A percentile compares a stretch with the other conserved stretches of the same genome.
phyloP scores from a whole-genome alignment of 1,284 basidiomycete genomes.

The Papiliotrema nemorosa region DNA sequence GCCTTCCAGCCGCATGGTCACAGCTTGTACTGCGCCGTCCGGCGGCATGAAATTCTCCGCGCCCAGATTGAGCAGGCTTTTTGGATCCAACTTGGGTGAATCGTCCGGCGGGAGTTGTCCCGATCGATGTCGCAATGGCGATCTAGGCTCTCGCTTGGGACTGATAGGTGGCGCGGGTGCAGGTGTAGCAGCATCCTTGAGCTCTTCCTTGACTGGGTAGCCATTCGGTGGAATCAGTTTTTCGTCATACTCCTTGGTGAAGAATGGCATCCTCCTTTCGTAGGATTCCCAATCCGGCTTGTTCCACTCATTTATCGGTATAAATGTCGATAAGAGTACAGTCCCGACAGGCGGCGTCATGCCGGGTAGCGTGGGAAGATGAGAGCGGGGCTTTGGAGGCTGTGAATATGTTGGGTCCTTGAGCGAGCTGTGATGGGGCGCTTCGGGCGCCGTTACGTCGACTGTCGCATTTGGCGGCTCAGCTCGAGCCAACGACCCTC shows the following conservation, averaged over 20 bases:
- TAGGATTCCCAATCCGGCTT: conserved; percentile 32
- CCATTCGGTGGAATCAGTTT: conserved; percentile 2
- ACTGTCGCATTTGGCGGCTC: not conserved
- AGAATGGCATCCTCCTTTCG: conserved; percentile 30
- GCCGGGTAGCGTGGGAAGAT: conserved; percentile 26
- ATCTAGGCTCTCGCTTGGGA: not conserved
- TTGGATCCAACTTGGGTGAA: not conserved
- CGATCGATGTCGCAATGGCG: not conserved
- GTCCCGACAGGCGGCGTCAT: conserved; percentile 29
- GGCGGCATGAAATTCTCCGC: conserved; percentile 28
- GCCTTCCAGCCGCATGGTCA: conserved; percentile 34
- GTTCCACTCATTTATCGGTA: conserved; percentile 27
- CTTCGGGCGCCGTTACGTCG: not conserved
- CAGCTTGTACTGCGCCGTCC: conserved; percentile 24
- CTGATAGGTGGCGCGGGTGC: not conserved
- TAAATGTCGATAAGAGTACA: conserved; percentile 33
- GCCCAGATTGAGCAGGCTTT: conserved; percentile 32
- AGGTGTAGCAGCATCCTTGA: not conserved
- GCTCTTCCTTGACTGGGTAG: not conserved
- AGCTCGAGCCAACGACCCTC: not conserved
- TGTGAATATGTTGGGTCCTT: not conserved
- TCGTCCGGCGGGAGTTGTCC: not conserved
- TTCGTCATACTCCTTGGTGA: conserved; percentile 25
- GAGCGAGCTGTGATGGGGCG: not conserved
- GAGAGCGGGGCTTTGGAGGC: conserved; percentile 3